Evolutionary conservation across 2,329 filamentous ascomycete genomes (phyloP), one percentile per base, ranked within the genome.

Genomic region (Phaeosphaeriaceae sp.): DNA sequence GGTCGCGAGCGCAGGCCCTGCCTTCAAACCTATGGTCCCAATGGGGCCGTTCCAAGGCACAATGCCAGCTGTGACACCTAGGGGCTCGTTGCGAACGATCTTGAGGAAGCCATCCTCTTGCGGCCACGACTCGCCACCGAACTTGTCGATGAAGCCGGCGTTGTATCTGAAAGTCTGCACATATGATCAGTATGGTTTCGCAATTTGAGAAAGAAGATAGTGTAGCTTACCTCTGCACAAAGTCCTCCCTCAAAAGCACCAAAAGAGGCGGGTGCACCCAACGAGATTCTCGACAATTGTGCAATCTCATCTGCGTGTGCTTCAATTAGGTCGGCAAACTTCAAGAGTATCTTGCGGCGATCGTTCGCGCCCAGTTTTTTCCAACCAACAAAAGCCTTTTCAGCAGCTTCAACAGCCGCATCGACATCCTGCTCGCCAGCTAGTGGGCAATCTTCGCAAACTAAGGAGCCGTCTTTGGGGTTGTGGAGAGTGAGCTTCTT

Each of bases 401-500:
- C 78, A 1, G 83, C 83, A 4, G 81, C 80, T 10, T 75, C 77
- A 4, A 85, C 82, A 1, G 83, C 83, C 5, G 70, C 69, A 51
- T 85, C 79, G 27, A 83, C 81, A 66, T 74, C 69, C 13, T 78
- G 69, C 51, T 79, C 74, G n/a, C 78, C 80, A n/a, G 80, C 80
- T 2, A 78, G 60, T 27, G 74, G 71, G 15, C 86, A 79, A 45
- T 84, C 79, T 57, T 83, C 75, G n/a, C 82, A 78, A 1, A 86
- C 78, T 10, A 84, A 67, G 2, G 79, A 79, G 52, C 79, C 80
- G 65, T 85, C 80, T 50, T 78, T 81, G 10, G 84, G 84, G 61
- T 82, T 85, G 72, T 77, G 71, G 4, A 84, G 70, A n/a, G 78
- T 74, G 40, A 85, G 76, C 51, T 81, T 85, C 66, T 82, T 80